Percentiles rank a stretch among this genome's conserved stretches.
Evolutionary conservation across 805 yeast genomes (phyloP).

Genomic region (Grigorovia transvaalensis): DNA sequence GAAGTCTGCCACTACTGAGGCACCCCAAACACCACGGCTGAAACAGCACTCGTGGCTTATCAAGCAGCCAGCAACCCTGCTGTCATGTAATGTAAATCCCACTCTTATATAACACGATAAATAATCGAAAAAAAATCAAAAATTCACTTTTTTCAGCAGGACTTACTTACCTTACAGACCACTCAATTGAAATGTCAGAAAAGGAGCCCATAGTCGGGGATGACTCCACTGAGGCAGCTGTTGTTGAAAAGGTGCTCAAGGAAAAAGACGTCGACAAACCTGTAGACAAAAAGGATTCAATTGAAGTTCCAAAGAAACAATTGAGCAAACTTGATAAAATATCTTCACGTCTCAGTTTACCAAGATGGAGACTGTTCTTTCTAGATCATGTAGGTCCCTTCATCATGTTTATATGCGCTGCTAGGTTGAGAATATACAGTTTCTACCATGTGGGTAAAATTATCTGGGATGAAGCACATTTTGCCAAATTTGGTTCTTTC

Average conservation of each 20-base stretch:
- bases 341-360: background rate
- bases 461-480: conserved; percentile 97
- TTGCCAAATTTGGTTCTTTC: conserved; percentile 92
- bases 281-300: no score
- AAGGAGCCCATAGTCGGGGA: background rate
- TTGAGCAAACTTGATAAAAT: no score
- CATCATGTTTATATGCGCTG: conserved; percentile 56
- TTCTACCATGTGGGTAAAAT: conserved; percentile 66
- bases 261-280: no score
- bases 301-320: background rate
- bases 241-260: no score
- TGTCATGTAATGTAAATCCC: conserved; percentile 8
- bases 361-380: background rate
- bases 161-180: no score
- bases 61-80: no score
- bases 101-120: no score
- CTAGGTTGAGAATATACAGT: conserved; percentile 63
- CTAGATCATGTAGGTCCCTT: conserved; percentile 28
- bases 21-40: conserved; percentile 42
- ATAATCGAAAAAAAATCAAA: no score
- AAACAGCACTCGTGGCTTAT: no score
- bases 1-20: conserved; percentile 6
- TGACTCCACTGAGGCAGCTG: background rate
- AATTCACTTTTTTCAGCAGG: no score
- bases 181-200: background rate